These are phyloP conservation scores for Camelina sativa DNA, from an alignment of 345 rosid species.

Conservation along the genomic window DNA sequence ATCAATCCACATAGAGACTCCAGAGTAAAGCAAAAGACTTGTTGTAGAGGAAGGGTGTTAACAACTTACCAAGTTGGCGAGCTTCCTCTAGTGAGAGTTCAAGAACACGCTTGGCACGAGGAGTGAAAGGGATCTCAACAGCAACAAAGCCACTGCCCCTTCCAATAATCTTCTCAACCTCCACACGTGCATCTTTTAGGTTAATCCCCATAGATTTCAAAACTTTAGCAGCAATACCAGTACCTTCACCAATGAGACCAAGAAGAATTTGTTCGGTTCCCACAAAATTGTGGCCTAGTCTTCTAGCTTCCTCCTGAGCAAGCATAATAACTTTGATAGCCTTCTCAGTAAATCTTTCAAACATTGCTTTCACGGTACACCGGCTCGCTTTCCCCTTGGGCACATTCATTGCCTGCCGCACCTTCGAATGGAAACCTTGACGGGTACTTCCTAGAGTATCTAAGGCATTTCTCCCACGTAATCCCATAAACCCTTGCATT, in stretches of 20 bases:
- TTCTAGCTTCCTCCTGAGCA: slow-evolving; percentile 96
- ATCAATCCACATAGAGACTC: background rate
- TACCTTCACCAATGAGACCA: slow-evolving; percentile 96
- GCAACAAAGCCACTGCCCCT: slow-evolving; percentile 98
- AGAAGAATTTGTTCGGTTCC: slow-evolving; percentile 92
- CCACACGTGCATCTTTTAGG: slow-evolving; percentile 91
- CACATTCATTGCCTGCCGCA: slow-evolving; percentile 51
- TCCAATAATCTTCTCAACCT: slow-evolving; percentile 97
- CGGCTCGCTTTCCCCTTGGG: slow-evolving; percentile 58
- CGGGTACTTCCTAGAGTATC: slow-evolving; percentile 50
- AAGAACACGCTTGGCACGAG: slow-evolving; percentile 95
- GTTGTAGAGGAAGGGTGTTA: background rate
- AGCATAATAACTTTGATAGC: slow-evolving; percentile 95
- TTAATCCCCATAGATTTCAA: slow-evolving; percentile 97
- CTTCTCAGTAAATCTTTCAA: slow-evolving; percentile 89
- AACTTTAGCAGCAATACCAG: slow-evolving; percentile 96
- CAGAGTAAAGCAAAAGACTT: slow-evolving; percentile 7
- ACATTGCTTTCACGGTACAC: slow-evolving; percentile 69
- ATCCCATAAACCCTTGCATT: slow-evolving; percentile 61
- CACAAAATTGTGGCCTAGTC: slow-evolving; percentile 95
- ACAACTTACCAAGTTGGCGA: slow-evolving; percentile 74
- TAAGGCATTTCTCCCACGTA: slow-evolving; percentile 59
- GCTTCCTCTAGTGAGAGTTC: slow-evolving; percentile 97
- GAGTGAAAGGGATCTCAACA: slow-evolving; percentile 97
- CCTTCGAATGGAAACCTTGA: slow-evolving; percentile 61